phyloP scores from a whole-genome alignment of 169 alveolate species.

The Eimeria tenella region DNA sequence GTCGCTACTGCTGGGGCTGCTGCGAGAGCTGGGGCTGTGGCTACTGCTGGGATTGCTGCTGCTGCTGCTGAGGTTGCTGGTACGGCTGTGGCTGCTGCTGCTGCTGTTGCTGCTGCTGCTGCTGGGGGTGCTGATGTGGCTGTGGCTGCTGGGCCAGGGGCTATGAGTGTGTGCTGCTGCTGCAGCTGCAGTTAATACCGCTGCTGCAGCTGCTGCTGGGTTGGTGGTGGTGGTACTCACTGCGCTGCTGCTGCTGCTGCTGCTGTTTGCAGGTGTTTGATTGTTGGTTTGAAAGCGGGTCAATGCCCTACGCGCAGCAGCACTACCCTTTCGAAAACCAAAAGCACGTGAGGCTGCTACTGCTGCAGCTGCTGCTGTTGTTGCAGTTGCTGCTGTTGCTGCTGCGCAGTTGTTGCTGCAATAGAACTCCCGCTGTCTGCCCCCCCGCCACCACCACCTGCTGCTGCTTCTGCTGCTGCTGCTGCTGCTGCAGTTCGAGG shows the following conservation, averaged over 20 bases:
- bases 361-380: not conserved
- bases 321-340: constrained; percentile 98
- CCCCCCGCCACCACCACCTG: not conserved
- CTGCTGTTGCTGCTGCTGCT: not conserved
- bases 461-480: not conserved
- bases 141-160: too few species aligned
- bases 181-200: not conserved
- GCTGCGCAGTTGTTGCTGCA: too few species aligned
- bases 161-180: too few species aligned
- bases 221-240: not conserved
- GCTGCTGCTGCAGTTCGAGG: constrained; percentile 81
- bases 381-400: not conserved
- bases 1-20: not conserved
- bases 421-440: too few species aligned
- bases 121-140: too few species aligned
- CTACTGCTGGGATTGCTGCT: not conserved
- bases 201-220: not conserved
- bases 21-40: not conserved
- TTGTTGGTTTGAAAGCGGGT: constrained; percentile 99
- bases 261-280: constrained; percentile 95
- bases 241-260: not conserved
- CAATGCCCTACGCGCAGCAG: constrained; percentile 98
- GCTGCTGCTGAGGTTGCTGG: too few species aligned
- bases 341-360: constrained; percentile 83
- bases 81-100: too few species aligned